These are phyloP conservation scores for Pythium dissimile DNA, from an alignment of 352 stramenopile species.

Conservation along the genomic window DNA sequence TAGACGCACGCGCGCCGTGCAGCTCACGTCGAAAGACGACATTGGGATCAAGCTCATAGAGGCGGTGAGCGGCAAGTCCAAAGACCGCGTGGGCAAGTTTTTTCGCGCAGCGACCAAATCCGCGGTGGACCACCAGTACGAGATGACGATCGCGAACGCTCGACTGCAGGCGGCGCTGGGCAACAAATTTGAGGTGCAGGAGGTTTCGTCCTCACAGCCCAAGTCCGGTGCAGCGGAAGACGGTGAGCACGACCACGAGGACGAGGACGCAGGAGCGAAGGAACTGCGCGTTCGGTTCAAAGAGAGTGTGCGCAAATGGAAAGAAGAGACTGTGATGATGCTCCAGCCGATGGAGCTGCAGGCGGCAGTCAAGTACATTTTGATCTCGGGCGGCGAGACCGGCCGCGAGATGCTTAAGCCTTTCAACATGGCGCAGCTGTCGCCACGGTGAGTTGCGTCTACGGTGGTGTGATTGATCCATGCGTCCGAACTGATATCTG, in stretches of 20 bases:
- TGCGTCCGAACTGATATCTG: too few species aligned
- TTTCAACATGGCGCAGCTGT: conserved; percentile 88
- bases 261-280: not conserved
- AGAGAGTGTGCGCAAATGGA: conserved; percentile 77
- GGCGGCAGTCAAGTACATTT: conserved; percentile 78
- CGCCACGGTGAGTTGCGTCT: conserved; percentile 47
- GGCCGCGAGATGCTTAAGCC: conserved; percentile 87
- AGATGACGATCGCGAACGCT: conserved; percentile 66
- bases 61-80: conserved; percentile 54
- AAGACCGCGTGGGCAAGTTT: conserved; percentile 68
- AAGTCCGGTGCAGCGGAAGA: conserved; percentile 28
- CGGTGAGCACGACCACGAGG: conserved; percentile 11
- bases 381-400: conserved; percentile 74
- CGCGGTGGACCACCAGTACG: conserved; percentile 80
- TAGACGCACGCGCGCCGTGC: conserved; percentile 40
- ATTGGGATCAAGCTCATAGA: conserved; percentile 58
- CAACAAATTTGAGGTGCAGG: conserved; percentile 52
- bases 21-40: conserved; percentile 78
- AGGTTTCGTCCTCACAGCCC: not conserved
- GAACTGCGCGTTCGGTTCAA: conserved; percentile 77
- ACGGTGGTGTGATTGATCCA: not conserved
- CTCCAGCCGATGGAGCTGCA: conserved; percentile 65
- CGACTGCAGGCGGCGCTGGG: conserved; percentile 64
- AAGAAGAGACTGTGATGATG: conserved; percentile 66
- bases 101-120: conserved; percentile 71